Evolutionary conservation across 2,329 filamentous ascomycete genomes (phyloP), one percentile per base, ranked within the genome.

Genomic region (Aspergillus pseudoterreus): DNA sequence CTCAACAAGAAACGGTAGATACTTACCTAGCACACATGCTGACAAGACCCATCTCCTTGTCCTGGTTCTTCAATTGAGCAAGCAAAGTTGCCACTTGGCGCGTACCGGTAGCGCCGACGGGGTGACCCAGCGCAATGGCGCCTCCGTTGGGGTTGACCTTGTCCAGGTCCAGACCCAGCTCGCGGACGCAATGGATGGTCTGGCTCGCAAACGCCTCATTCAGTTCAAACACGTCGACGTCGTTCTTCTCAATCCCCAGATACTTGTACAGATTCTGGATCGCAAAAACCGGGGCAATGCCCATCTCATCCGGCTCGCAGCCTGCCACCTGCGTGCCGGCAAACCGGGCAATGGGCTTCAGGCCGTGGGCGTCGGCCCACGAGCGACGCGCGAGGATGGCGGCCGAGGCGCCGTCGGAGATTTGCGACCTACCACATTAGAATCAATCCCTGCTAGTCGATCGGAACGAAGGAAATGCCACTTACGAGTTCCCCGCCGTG

Each of bases 161-260:
- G 10, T 82, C 82, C 43, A 81, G 72, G 59, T 84, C 80, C 69
- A 82, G 45, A 66, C 80, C 60, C 1, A 75, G 56, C 73, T 94
- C 82, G 62, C 89, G 81, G 51, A 86, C 76, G 75, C 90, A 94
- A 81, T 96, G 95, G 43, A 96, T 90, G 4, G 88, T 90, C 91
- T 96, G 96, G 55, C 87, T 92, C 11, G 91, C 92, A 66, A 96
- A 96, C 1, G 92, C 92, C 80, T 96, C 92, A 76, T 96, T 97
- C 67, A 97, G 72, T 79, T 96, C 92, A 59, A 95, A 78, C 15
- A 96, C 79, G 66, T 96, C 92, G 54, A 92, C 81, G 63, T 96
- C 92, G 57, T 85, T 82, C 32, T 95, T 75, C 11, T 81, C 82
- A 53, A 97, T 74, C 70, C 85, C 83, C 77, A 85, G 82, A 74